Conservation (phyloP, 2,329 filamentous ascomycete species). For the Chaetomium sp. region DNA sequence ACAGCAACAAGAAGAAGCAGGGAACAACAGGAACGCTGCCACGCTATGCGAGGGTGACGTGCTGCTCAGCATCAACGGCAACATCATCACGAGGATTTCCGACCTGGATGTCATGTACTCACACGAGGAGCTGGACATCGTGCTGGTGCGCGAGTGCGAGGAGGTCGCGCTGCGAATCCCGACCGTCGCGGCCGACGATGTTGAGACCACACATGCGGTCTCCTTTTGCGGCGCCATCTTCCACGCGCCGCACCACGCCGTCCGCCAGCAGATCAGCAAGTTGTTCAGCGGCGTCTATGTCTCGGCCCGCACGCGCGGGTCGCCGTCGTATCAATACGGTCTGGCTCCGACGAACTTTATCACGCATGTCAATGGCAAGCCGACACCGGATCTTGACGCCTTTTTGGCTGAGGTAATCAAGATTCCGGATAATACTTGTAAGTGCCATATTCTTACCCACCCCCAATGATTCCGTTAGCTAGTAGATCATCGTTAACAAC, state of each 20-base stretch:
- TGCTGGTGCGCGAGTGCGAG: conserved; percentile 78
- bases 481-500: not conserved
- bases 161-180: conserved; percentile 71
- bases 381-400: conserved; percentile 72
- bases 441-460: conserved; percentile 26
- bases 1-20: too few species aligned
- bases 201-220: conserved; percentile 87
- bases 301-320: conserved; percentile 75
- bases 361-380: conserved; percentile 84
- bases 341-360: conserved; percentile 96
- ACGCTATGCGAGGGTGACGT: conserved; percentile 85
- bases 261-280: conserved; percentile 94
- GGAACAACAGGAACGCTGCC: conserved; percentile 7
- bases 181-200: conserved; percentile 80
- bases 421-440: conserved; percentile 91
- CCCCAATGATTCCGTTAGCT: too few species aligned
- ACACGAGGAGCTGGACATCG: conserved; percentile 72
- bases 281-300: conserved; percentile 96
- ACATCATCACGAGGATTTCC: conserved; percentile 85
- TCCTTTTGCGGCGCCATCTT: conserved; percentile 93
- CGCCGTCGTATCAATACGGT: conserved; percentile 81
- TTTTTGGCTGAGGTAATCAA: conserved; percentile 77
- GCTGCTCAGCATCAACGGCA: conserved; percentile 81
- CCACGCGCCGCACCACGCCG: conserved; percentile 90
- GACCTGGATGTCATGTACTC: conserved; percentile 97